These are phyloP conservation scores for Zancudomyces culisetae DNA, from an alignment of 371 early-diverging fungal genomes.

Conservation along the genomic window DNA sequence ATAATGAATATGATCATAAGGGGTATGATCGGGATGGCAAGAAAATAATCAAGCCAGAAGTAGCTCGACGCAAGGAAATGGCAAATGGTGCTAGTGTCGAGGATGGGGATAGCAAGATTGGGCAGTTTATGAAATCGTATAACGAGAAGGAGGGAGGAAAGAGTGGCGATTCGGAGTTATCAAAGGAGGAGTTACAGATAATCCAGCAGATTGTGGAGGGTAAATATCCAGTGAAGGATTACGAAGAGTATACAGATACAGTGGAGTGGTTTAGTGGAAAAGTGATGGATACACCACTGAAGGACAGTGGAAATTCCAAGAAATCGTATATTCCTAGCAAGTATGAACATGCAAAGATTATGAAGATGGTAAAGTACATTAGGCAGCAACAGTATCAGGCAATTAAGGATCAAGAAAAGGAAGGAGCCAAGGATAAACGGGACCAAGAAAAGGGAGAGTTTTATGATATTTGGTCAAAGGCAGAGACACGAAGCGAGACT, in stretches of 20 bases:
- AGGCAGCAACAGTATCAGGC: no score
- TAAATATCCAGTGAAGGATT: slow-evolving; percentile 58
- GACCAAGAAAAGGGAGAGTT: slow-evolving; percentile 39
- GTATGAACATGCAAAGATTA: slow-evolving; percentile 75
- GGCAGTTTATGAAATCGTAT: no score
- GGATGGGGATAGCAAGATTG: slow-evolving; percentile 77
- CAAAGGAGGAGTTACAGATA: slow-evolving; percentile 76
- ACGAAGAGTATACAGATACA: slow-evolving; percentile 76
- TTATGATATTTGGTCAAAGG: slow-evolving; percentile 65
- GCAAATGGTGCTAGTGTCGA: slow-evolving; percentile 78
- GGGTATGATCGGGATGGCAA: slow-evolving; percentile 90
- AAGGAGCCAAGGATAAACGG: slow-evolving; percentile 49
- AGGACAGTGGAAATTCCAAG: slow-evolving; percentile 81
- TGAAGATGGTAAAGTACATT: slow-evolving; percentile 91
- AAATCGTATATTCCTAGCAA: slow-evolving; percentile 86
- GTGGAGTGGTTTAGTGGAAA: slow-evolving; percentile 87
- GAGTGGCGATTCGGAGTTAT: slow-evolving; percentile 59
- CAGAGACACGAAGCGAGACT: slow-evolving; percentile 32
- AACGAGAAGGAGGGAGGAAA: slow-evolving; percentile 62
- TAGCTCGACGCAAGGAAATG: slow-evolving; percentile 84
- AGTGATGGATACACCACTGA: slow-evolving; percentile 55
- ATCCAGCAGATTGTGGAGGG: slow-evolving; percentile 68
- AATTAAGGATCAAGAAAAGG: no score
- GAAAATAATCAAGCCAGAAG: slow-evolving; percentile 62
- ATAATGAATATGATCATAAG: slow-evolving; percentile 86